Evolutionary conservation across 73 alveolate species (phyloP), one percentile per base, ranked within the genome.

Genomic region (Stentor coeruleus): DNA sequence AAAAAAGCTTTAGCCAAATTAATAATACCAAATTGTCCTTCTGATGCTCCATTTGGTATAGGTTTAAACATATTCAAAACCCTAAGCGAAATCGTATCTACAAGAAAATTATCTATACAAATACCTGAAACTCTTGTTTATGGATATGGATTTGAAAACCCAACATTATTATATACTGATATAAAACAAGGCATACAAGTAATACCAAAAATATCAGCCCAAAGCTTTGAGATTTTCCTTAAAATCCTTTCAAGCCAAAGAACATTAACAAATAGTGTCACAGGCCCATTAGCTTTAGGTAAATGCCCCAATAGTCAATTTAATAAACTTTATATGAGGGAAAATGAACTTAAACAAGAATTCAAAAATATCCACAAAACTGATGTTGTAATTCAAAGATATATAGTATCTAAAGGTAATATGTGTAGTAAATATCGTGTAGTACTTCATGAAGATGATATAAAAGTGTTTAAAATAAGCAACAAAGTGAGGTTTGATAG

Each of bases 71-170:
- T 31, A 57, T 57, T 20, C 28, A 57, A 57, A 57, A 31, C 35
- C 15, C 15, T 57, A n/a, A 31, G 35, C 28, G 73, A 57, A 57
- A 57, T 57, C 28, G 73, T 31, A 57, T 57, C 73, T 0, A n/a
- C 15, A 1, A 57, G 3, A 20, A 57, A 57, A 57, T 20, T 57
- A n/a, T 57, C 15, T 66, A 1, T 57, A 66, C n/a, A 66, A 15
- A 66, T 66, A 15, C 81, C 81, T 14, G 49, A 66, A 15, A 66
- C 59, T 0, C 35, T 66, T 36, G 35, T 66, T 66, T 33, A 30
- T 66, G 81, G 81, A 2, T 66, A 33, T 66, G 81, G 81, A 66
- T 66, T 66, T 66, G 49, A 66, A 66, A 15, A 36, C 35, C 81
- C 81, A 15, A 66, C 37, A 26, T 36, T 66, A 28, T 14, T 66